phyloP scores from a whole-genome alignment of 1,284 basidiomycete species.

The Ceratobasidium sp. region DNA sequence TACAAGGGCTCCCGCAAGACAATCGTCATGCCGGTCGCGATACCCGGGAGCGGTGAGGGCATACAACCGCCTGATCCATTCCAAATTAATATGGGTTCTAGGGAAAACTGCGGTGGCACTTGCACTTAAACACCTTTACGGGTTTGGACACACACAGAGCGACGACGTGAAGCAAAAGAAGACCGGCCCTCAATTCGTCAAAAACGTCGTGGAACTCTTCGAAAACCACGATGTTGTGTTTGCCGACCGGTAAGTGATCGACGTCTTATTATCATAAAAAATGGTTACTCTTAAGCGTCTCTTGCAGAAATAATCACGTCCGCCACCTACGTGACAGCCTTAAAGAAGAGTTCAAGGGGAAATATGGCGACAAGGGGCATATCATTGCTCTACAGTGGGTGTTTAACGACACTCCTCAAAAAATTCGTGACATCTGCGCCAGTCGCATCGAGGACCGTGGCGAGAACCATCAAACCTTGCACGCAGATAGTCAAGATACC shows the following conservation, averaged over 20 bases:
- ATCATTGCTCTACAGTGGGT: conserved; percentile 82
- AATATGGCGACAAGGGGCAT: conserved; percentile 49
- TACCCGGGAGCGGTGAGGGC: conserved; percentile 86
- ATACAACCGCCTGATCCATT: neutral
- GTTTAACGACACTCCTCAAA: conserved; percentile 58
- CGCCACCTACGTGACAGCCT: conserved; percentile 74
- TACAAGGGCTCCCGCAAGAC: conserved; percentile 70
- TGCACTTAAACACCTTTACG: conserved; percentile 78
- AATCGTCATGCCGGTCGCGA: conserved; percentile 84
- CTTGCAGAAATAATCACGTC: conserved; percentile 82
- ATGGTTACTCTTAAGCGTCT: neutral
- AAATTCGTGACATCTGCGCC: conserved; percentile 73
- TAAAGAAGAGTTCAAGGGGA: conserved; percentile 51
- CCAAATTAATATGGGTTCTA: conserved; percentile 48
- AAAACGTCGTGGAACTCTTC: conserved; percentile 71
- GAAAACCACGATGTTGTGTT: conserved; percentile 76
- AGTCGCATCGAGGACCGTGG: conserved; percentile 77
- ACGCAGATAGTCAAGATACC: conserved; percentile 60
- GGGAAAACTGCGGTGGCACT: conserved; percentile 89
- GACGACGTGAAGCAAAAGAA: conserved; percentile 88
- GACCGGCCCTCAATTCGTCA: conserved; percentile 75
- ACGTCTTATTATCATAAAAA: neutral
- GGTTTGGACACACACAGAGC: conserved; percentile 87
- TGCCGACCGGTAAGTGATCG: conserved; percentile 61
- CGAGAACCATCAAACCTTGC: conserved; percentile 81